These are phyloP conservation scores for Dictyostelium discoideum DNA, from an alignment of 78 protist genomes.

Conservation along the genomic window DNA sequence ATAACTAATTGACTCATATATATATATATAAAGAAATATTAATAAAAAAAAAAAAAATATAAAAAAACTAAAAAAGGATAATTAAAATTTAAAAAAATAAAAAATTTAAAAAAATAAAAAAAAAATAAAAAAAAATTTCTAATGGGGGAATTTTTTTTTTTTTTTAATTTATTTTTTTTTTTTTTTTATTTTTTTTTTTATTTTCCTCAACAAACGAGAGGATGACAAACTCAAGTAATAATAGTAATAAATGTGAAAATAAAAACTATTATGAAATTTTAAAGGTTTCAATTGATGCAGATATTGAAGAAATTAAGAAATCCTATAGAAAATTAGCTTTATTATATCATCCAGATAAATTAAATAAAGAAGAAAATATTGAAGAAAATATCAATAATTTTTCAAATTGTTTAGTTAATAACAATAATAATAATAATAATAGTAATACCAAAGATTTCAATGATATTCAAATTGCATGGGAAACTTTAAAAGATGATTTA, in stretches of 20 bases:
- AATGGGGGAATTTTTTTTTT: neutral
- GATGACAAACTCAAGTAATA: neutral
- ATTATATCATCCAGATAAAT: constrained; percentile 65
- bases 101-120: neutral
- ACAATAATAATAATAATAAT: neutral
- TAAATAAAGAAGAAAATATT: neutral
- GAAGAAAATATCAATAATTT: neutral
- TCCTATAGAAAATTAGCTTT: constrained; percentile 12
- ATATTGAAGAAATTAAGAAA: constrained; percentile 35
- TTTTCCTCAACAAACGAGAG: neutral
- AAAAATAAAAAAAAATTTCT: too few species aligned
- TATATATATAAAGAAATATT: neutral
- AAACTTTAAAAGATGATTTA: constrained; percentile 16
- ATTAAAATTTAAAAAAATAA: too few species aligned
- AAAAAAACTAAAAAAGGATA: too few species aligned
- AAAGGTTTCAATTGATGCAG: constrained; percentile 1
- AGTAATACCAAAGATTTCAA: neutral
- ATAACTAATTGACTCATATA: constrained; percentile 8
- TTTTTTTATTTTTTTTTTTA: neutral
- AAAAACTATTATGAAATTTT: constrained; percentile 53
- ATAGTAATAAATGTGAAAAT: neutral
- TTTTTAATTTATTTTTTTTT: neutral
- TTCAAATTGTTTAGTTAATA: neutral
- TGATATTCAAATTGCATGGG: constrained; percentile 51
- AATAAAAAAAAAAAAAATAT: neutral